phyloP scores from a whole-genome alignment of 2,329 filamentous ascomycete genomes.

The Pseudofabraea citricarpa region DNA sequence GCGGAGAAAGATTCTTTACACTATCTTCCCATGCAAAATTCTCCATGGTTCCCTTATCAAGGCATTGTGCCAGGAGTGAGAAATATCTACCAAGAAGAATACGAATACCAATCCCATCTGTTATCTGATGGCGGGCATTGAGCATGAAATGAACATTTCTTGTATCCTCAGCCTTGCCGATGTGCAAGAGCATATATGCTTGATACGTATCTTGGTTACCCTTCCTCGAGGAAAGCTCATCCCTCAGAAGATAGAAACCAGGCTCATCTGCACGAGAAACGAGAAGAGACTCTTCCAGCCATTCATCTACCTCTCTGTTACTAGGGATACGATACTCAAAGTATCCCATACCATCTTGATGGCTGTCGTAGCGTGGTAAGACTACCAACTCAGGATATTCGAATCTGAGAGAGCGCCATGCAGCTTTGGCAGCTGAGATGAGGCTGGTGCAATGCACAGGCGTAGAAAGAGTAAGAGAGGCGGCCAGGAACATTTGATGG shows the following conservation, averaged over 20 bases:
- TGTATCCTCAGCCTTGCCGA: not conserved
- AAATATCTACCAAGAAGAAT: constrained; percentile 17
- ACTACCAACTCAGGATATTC: constrained; percentile 12
- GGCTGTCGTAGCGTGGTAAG: not conserved
- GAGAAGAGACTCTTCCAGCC: constrained; percentile 5
- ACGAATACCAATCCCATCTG: constrained; percentile 18
- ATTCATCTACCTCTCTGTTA: constrained; percentile 4
- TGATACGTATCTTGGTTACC: constrained; percentile 2
- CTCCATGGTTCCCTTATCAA: not conserved
- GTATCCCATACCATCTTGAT: constrained; percentile 6
- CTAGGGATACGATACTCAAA: constrained; percentile 8
- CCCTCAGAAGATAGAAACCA: constrained; percentile 8
- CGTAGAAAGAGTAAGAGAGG: constrained; percentile 1
- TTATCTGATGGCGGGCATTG: constrained; percentile 16
- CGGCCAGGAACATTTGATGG: constrained; percentile 12
- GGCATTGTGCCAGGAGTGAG: constrained; percentile 6
- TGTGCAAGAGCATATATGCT: constrained; percentile 8
- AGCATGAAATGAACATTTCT: constrained; percentile 13
- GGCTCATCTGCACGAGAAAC: not conserved
- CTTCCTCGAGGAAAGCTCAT: constrained; percentile 6
- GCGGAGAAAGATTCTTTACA: constrained; percentile 10
- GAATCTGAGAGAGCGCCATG: constrained; percentile 12
- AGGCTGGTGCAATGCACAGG: not conserved
- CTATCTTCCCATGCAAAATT: constrained; percentile 10
- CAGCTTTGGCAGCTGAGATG: constrained; percentile 1